Base-by-base conservation (phyloP, 2,329 filamentous ascomycete species). In the Teratosphaeria viscida region DNA sequence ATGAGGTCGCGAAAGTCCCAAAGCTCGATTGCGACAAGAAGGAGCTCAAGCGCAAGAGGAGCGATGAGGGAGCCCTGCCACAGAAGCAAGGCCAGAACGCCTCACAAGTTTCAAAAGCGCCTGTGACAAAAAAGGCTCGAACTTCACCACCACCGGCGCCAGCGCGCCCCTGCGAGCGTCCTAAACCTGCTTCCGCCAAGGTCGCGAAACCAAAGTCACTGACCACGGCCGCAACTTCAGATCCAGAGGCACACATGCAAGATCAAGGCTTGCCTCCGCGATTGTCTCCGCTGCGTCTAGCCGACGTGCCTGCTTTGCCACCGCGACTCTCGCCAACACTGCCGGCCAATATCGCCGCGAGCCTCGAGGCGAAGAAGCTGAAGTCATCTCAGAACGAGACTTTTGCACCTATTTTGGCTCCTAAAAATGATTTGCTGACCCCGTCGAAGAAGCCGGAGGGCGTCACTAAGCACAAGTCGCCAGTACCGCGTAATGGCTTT, bases 281-380 rank as follows among this genome's bases (percentile, higher is more conserved):
- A 27, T 58, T 65, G n/a, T 62, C 62, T n/a, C 62, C 60, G 32
- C 37, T 60, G 53, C 62, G 73, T 16, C 63, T 74, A 34, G 73
- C 74, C 14, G 71, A 74, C 5, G 70, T 84, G 19, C 82, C 82
- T 11, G 75, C 76, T 10, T 70, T 84, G 19, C 82, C 82, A 8
- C 75, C 76, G 8, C 75, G 83, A 39, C 71, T 85, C n/a, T 85
- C 82, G 4, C 82, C 82, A 3, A 82, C 80, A 14, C 73, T 85
- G 3, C 82, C 82, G 6, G 75, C 79, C 2, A 79, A 78, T 57
- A 77, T 85, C 53, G 79, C 81, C 64, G 79, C 77, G 59, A 79
- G 82, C 59, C 69, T 85, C 29, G 75, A 76, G 60, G 73, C 77
- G 39, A 58, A 63, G 7, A 66, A 75, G 57, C 66, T 52, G 55